A percentile compares a stretch with the other conserved stretches of the same genome.
These are phyloP conservation scores for Mycena leptocephala DNA, from an alignment of 768 basidiomycete genomes.

Conservation along the genomic window DNA sequence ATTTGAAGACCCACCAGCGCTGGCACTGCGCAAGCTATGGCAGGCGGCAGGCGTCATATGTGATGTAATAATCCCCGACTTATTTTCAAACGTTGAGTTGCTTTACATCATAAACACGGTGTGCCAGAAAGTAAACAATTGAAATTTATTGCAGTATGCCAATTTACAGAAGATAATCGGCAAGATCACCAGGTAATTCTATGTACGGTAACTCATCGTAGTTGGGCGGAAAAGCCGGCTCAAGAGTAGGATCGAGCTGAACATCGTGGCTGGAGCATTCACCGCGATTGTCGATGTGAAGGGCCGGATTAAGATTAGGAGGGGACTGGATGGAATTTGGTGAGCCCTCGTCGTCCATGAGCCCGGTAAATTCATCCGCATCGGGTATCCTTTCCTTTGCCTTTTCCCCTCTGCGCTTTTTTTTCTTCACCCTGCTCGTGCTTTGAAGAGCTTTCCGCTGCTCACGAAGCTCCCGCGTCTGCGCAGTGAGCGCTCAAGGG, in stretches of 20 bases:
- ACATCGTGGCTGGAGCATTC: neutral
- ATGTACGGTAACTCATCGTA: neutral
- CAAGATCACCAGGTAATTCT: neutral
- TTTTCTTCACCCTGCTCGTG: conserved; percentile 11
- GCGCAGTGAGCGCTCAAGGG: neutral
- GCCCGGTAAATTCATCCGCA: neutral
- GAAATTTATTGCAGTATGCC: too few species aligned
- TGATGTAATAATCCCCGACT: too few species aligned
- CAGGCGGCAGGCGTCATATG: too few species aligned
- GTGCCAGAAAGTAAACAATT: too few species aligned
- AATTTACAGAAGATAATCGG: neutral
- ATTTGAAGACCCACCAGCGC: too few species aligned
- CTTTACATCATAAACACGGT: neutral
- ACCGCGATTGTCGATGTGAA: neutral
- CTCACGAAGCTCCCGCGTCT: neutral
- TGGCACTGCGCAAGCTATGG: too few species aligned
- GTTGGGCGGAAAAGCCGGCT: neutral
- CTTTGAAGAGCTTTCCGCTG: neutral
- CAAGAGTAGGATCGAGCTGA: neutral
- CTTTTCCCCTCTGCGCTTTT: conserved; percentile 21
- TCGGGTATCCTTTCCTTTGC: neutral
- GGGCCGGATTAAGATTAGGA: too few species aligned
- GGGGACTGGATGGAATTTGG: neutral
- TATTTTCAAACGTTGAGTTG: too few species aligned
- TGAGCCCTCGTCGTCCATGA: neutral